phyloP scores from a whole-genome alignment of 352 stramenopile species.

The Peronosclerospora sorghi region DNA sequence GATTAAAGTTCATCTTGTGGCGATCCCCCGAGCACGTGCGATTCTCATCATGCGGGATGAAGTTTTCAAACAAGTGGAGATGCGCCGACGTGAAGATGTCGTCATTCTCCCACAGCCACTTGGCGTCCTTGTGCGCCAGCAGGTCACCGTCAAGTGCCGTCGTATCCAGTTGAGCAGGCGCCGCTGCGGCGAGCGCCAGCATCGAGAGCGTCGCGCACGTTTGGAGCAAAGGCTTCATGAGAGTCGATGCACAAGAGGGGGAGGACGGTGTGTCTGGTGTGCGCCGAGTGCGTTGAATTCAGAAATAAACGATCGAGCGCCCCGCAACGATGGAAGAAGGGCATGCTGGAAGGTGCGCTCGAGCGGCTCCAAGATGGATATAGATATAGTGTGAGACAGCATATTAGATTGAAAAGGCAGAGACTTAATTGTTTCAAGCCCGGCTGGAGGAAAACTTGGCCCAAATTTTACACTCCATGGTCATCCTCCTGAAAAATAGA shows the following conservation, averaged over 20 bases:
- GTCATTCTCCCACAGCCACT: constrained; percentile 66
- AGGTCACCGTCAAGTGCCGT: constrained; percentile 1
- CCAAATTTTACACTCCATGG: too few relatives aligned
- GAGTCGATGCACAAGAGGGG: not conserved
- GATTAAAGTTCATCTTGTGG: constrained; percentile 57
- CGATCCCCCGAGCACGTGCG: constrained; percentile 48
- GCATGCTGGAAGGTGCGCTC: too few relatives aligned
- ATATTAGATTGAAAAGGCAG: too few relatives aligned
- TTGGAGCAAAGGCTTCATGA: constrained; percentile 18
- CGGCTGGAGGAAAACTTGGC: too few relatives aligned
- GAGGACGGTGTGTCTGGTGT: too few relatives aligned
- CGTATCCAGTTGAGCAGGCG: not conserved
- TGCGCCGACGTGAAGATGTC: constrained; percentile 25
- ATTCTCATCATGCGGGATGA: constrained; percentile 38
- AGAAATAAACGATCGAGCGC: too few relatives aligned
- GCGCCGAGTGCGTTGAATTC: too few relatives aligned
- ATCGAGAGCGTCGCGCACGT: constrained; percentile 7
- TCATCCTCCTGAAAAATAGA: too few relatives aligned
- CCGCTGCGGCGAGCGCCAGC: constrained; percentile 6
- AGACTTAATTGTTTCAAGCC: too few relatives aligned
- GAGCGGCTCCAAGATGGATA: too few relatives aligned
- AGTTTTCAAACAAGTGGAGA: constrained; percentile 30
- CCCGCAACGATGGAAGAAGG: too few relatives aligned
- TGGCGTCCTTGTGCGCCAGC: constrained; percentile 26
- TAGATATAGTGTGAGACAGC: too few relatives aligned